Evolutionary conservation across 2,329 filamentous ascomycete species (phyloP), one percentile per base, ranked within the genome.

Genomic region (Sodiomyces alkalinus): DNA sequence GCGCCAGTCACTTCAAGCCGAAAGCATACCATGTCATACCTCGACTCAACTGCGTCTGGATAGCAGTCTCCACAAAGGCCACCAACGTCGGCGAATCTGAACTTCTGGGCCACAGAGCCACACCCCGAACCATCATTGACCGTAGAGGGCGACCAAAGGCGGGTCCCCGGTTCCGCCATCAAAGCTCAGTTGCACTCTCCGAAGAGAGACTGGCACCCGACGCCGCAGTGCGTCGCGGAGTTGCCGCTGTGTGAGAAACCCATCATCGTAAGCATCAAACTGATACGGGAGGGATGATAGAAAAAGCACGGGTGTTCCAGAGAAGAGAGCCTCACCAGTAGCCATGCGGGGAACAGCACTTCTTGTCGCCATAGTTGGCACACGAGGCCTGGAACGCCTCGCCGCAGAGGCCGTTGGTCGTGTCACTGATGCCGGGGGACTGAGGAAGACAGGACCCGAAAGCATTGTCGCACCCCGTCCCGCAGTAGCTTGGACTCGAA

Each of bases 291-390:
- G 11, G 19, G 14, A 20, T 3, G 3, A 13, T 17, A 7, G 11
- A 26, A 9, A 2, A 7, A 17, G 22, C 9, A 33, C n/a, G n/a
- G n/a, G n/a, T n/a, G n/a, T n/a, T n/a, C n/a, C n/a, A n/a, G n/a
- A n/a, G n/a, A n/a, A n/a, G n/a, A n/a, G n/a, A n/a, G n/a, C n/a
- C 51, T 40, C 34, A 54, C 51, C 51, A 55, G 35, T 35, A 53
- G 3, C 52, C 52, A 27, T 41, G 46, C 12, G 34, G 32, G 1
- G 53, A 56, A 28, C 53, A 56, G 36, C 53, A 56, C n/a, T 27
- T 44, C 34, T 47, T 52, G 9, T 37, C 25, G 2, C 48, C 44
- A 20, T 41, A 53, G 22, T 44, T 45, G 12, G 33, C 22, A 29
- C 53, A 56, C 1, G 45, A 46, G 6, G 51, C 46, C n/a, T 38